Base-by-base conservation (phyloP, 768 basidiomycete genomes). In the Trametes meyenii region DNA sequence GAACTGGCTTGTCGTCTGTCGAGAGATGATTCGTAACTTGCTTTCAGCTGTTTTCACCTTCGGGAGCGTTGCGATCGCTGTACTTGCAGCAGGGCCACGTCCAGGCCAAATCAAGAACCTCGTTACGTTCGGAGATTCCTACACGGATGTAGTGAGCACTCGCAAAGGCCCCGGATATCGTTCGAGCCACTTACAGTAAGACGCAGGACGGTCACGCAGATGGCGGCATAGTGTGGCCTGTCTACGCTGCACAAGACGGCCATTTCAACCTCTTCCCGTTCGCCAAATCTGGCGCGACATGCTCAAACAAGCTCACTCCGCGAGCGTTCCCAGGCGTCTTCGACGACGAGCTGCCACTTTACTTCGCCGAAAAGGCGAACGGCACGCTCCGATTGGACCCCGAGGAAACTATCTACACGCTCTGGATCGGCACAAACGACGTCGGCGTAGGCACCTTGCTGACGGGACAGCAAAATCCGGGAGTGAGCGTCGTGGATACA, bases 91-190 rank as follows among this genome's bases (percentile, higher is more conserved):
- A 17, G 71, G 69, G 3, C 68, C 68, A 13, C 49, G 29, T 4
- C 73, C 76, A 0, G 75, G 75, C 6, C 83, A 85, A 62, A 86
- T 89, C 60, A 84, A 83, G 69, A 81, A 83, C 60, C 76, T 88
- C 14, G 87, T 85, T 55, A 86, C 85, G 0, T 89, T 89, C 58
- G 87, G 87, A 3, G 87, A 88, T 72, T 84, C 82, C 51, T 87
- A 85, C 66, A 85, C 85, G 0, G 87, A 88, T 60, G 70, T 82
- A 1, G 80, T 78, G 8, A 61, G 62, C 38, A 40, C 51, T 4
- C 2, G 12, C 4, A 21, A 7, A n/a, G 2, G 85, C 83, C 68
- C 85, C 83, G 0, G 85, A 87, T 60, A 71, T 81, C 23, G 69
- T 67, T 29, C 58, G 65, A 54, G 44, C 21, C 23, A 29, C 45